Percentiles rank a stretch among this genome's conserved stretches.
phyloP scores from a whole-genome alignment of 306 rosid genomes.

The Trifolium repens region DNA sequence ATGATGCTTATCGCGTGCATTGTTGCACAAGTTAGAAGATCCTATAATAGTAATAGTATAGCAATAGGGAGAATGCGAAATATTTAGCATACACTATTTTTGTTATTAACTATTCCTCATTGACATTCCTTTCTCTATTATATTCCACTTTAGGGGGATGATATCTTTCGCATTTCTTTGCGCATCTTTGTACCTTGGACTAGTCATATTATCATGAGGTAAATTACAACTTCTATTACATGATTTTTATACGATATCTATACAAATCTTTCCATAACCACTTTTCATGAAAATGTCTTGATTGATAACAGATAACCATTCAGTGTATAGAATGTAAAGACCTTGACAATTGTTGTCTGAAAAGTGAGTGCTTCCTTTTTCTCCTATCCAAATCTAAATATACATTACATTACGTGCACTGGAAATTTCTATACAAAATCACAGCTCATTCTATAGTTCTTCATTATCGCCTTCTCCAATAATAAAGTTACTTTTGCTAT shows the following conservation, averaged over 20 bases:
- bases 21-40: background rate
- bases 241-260: background rate
- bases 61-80: background rate
- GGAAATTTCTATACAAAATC: background rate
- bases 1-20: background rate
- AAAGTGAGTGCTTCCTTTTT: slow-evolving; percentile 17
- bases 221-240: slow-evolving; percentile 15
- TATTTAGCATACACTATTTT: background rate
- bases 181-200: slow-evolving; percentile 60
- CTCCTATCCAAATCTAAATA: background rate
- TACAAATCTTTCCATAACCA: background rate
- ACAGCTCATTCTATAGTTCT: background rate
- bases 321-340: slow-evolving; percentile 3
- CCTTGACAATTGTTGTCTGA: background rate
- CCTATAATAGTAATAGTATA: background rate
- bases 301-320: background rate
- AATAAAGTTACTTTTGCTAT: background rate
- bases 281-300: background rate
- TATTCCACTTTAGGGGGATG: slow-evolving; percentile 54
- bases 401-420: background rate
- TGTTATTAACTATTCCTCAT: background rate
- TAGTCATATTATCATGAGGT: slow-evolving; percentile 66
- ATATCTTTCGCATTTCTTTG: slow-evolving; percentile 55
- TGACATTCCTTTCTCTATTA: slow-evolving; percentile 25
- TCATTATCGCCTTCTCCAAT: background rate